These are phyloP conservation scores for Desmodesmus armatus DNA, from an alignment of 139 green algal species.

Conservation along the genomic window DNA sequence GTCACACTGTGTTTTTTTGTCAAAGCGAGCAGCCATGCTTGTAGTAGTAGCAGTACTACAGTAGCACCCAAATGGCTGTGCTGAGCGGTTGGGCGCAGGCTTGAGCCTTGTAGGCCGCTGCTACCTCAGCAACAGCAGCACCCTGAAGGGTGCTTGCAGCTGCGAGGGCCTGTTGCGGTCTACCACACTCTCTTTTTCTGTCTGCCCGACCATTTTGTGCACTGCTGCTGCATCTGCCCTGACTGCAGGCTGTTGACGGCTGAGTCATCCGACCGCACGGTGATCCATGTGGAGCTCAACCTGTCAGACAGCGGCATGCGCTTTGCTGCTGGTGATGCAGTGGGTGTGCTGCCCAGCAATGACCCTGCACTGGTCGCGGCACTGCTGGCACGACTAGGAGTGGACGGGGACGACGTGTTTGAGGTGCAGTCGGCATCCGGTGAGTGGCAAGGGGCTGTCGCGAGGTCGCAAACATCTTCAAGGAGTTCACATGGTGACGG, in stretches of 20 bases:
- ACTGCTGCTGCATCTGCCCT: neutral
- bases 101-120: no score
- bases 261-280: slow-evolving; percentile 73
- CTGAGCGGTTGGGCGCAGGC: neutral
- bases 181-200: neutral
- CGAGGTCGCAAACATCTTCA: no score
- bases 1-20: no score
- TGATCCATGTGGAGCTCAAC: slow-evolving; percentile 92
- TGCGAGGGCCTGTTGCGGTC: neutral
- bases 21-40: no score
- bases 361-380: slow-evolving; percentile 66
- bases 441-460: no score
- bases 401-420: slow-evolving; percentile 66
- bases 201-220: no score
- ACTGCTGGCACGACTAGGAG: slow-evolving; percentile 67
- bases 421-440: slow-evolving; percentile 50
- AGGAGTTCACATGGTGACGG: no score
- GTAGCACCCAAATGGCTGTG: neutral
- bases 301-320: slow-evolving; percentile 73
- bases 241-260: slow-evolving; percentile 63
- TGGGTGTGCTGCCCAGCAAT: slow-evolving; percentile 90
- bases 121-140: no score
- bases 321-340: slow-evolving; percentile 86
- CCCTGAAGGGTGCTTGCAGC: neutral
- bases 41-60: no score